Conservation (phyloP, 2,329 filamentous ascomycete species). For the Ceratocystis destructans region DNA sequence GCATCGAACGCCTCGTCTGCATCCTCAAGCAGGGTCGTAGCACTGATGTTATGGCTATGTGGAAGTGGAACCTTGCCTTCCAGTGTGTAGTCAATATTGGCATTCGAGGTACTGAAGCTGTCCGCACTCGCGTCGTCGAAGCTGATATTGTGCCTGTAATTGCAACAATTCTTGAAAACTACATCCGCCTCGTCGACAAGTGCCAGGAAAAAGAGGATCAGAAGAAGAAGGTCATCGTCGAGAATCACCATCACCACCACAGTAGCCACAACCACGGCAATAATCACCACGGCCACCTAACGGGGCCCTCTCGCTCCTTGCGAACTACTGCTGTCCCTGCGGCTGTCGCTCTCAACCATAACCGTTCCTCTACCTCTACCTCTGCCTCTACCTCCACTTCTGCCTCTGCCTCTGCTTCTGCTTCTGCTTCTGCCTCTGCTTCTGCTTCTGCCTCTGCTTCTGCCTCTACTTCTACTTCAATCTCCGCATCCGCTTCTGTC, state of each 20-base stretch:
- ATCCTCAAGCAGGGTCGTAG: conserved; percentile 95
- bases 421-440: not conserved
- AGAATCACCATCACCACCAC: conserved; percentile 21
- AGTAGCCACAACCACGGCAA: conserved; percentile 21
- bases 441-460: not conserved
- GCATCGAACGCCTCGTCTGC: conserved; percentile 89
- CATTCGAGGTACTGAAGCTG: conserved; percentile 84
- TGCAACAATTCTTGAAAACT: conserved; percentile 94
- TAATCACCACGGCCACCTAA: conserved; percentile 32
- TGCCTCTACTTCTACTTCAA: not conserved
- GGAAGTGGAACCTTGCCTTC: conserved; percentile 99
- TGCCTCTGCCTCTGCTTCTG: not conserved
- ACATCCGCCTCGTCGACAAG: conserved; percentile 90
- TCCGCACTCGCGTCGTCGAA: conserved; percentile 89
- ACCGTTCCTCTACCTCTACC: not conserved
- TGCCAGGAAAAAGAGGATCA: conserved; percentile 57
- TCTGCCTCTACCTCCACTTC: not conserved
- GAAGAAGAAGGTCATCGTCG: conserved; percentile 35
- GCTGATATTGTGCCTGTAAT: conserved; percentile 99
- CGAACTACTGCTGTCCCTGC: not conserved
- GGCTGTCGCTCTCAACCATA: not conserved
- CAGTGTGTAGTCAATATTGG: conserved; percentile 99
- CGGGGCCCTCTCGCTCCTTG: conserved; percentile 30
- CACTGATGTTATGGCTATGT: conserved; percentile 99
- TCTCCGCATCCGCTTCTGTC: not conserved